Conservation (phyloP, 768 basidiomycete species). For the Asterophora lycoperdoides region DNA sequence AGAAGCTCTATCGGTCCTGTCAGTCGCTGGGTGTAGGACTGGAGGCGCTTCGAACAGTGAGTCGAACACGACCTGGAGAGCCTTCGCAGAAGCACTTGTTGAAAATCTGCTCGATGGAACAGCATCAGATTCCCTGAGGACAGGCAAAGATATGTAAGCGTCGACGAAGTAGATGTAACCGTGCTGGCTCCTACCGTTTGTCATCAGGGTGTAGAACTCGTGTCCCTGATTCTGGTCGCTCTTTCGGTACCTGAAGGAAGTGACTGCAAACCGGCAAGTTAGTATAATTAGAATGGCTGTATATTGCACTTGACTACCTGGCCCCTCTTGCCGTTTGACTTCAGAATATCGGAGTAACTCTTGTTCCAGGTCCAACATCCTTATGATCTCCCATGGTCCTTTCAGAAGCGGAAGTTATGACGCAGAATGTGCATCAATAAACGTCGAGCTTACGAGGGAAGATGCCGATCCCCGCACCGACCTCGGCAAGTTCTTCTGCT, state of each 20-base stretch:
- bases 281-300: not conserved
- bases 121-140: constrained; percentile 43
- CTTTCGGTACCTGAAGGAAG: constrained; percentile 53
- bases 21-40: constrained; percentile 45
- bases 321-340: constrained; percentile 33
- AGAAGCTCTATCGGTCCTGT: constrained; percentile 41
- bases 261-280: constrained; percentile 31
- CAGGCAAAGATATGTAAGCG: constrained; percentile 11
- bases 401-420: not conserved
- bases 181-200: constrained; percentile 42
- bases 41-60: constrained; percentile 55
- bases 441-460: constrained; percentile 36
- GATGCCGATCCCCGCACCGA: constrained; percentile 61
- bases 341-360: constrained; percentile 39
- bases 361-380: constrained; percentile 41
- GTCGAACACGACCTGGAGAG: constrained; percentile 43
- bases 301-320: constrained; percentile 26
- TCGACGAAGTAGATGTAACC: not conserved
- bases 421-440: too few species aligned
- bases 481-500: constrained; percentile 43
- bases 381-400: constrained; percentile 50
- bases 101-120: constrained; percentile 69
- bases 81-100: constrained; percentile 48
- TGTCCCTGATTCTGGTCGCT: constrained; percentile 53
- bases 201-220: constrained; percentile 49